Percentiles rank a stretch among this genome's conserved stretches.
These are phyloP conservation scores for Trichosphaerium sp. DNA, from an alignment of 78 protist species.

Conservation along the genomic window DNA sequence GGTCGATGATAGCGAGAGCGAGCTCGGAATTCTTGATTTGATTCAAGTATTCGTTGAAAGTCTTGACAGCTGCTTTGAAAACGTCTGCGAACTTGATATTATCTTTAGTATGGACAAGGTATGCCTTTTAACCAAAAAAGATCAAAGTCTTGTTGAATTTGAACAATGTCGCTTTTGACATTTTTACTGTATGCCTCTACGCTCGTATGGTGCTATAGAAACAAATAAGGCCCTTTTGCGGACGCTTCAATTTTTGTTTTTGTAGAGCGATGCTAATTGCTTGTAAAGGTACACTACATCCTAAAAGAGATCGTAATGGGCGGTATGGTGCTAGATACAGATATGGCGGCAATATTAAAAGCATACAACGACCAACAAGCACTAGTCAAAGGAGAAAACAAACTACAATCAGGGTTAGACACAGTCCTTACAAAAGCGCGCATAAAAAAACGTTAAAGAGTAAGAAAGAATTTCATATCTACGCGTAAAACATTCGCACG, in stretches of 20 bases:
- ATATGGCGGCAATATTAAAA: conserved; percentile 30
- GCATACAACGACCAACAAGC: conserved; percentile 20
- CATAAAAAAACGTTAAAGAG: no score
- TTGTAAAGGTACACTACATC: conserved; percentile 54
- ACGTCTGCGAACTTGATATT: conserved; percentile 93
- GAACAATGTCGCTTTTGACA: not conserved
- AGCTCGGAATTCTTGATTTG: conserved; percentile 85
- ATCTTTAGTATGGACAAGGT: conserved; percentile 90
- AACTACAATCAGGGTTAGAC: conserved; percentile 19
- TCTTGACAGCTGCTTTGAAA: conserved; percentile 85
- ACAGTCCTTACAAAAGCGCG: no score
- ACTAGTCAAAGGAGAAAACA: conserved; percentile 43
- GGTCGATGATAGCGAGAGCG: conserved; percentile 77
- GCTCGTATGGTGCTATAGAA: no score
- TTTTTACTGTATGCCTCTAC: not conserved
- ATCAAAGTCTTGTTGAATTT: not conserved
- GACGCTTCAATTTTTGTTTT: no score
- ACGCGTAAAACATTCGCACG: no score
- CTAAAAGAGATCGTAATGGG: conserved; percentile 93
- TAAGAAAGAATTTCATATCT: no score
- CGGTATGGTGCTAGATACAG: conserved; percentile 88
- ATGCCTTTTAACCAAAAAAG: not conserved
- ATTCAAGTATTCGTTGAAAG: conserved; percentile 91
- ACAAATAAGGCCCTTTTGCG: no score
- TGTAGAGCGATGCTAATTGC: not conserved